These are phyloP conservation scores for Fusarium floridanum DNA, from an alignment of 2,329 filamentous ascomycete species.

Conservation along the genomic window DNA sequence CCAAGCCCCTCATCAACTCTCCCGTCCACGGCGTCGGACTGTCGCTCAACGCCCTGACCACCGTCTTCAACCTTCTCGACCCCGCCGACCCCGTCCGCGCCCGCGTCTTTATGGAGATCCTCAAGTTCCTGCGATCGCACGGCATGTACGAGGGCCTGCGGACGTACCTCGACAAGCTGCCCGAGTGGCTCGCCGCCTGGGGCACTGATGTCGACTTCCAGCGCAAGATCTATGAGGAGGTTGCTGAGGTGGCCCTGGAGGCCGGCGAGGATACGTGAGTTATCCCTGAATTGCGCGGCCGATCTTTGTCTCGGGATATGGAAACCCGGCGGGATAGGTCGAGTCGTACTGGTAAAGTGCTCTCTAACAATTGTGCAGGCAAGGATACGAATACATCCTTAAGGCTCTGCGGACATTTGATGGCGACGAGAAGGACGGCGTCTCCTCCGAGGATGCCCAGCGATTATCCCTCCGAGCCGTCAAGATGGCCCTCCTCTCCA, in stretches of 20 bases:
- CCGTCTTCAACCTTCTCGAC: slow-evolving; percentile 94
- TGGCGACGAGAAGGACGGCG: slow-evolving; percentile 65
- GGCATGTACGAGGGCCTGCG: slow-evolving; percentile 86
- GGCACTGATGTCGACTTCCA: slow-evolving; percentile 84
- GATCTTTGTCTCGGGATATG: slow-evolving; percentile 1
- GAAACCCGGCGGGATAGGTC: neutral
- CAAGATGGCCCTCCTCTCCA: slow-evolving; percentile 66
- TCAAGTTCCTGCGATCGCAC: slow-evolving; percentile 82
- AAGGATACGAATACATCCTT: slow-evolving; percentile 76
- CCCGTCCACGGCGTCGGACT: slow-evolving; percentile 87
- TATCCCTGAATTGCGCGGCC: slow-evolving; percentile 3
- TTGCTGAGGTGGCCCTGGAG: slow-evolving; percentile 84
- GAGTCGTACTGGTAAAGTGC: neutral
- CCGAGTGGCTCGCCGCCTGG: slow-evolving; percentile 87
- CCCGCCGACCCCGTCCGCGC: slow-evolving; percentile 83
- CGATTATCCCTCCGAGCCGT: slow-evolving; percentile 69
- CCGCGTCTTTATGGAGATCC: slow-evolving; percentile 90
- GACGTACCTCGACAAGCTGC: slow-evolving; percentile 85
- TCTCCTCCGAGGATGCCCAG: slow-evolving; percentile 71
- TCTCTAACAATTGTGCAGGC: slow-evolving; percentile 53
- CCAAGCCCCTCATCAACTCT: slow-evolving; percentile 86
- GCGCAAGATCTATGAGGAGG: slow-evolving; percentile 85
- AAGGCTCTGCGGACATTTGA: slow-evolving; percentile 73
- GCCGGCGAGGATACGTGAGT: slow-evolving; percentile 81
- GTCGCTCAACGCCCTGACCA: slow-evolving; percentile 90